Evolutionary conservation across 441 rosid genomes (phyloP).

Genomic region (Rhodomyrtus psidioides): DNA sequence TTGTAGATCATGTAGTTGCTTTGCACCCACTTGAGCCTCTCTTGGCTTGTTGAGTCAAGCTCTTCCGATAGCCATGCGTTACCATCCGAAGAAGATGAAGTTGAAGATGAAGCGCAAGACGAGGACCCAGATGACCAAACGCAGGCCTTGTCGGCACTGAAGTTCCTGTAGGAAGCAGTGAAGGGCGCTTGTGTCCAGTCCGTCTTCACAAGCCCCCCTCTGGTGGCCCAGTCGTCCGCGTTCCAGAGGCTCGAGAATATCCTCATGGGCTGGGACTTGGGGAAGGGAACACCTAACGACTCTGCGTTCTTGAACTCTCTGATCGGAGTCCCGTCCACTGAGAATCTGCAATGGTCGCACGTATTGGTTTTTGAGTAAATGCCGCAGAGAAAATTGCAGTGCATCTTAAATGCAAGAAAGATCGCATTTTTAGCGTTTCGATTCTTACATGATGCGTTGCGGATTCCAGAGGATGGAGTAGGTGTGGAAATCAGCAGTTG

Average conservation of each 20-base stretch:
- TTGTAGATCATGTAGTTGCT: background rate
- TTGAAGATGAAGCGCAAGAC: background rate
- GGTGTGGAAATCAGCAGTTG: background rate
- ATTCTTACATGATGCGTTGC: background rate
- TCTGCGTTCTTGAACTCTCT: background rate
- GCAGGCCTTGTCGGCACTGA: background rate
- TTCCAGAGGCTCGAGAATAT: background rate
- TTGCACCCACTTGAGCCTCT: background rate
- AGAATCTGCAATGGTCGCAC: background rate
- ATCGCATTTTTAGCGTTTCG: background rate
- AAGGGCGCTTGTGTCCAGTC: background rate
- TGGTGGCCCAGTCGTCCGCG: background rate
- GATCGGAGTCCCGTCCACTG: background rate
- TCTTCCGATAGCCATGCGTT: background rate
- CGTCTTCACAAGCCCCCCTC: background rate
- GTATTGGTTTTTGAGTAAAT: background rate
- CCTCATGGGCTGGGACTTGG: background rate
- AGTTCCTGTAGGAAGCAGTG: background rate
- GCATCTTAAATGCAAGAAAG: rapidly evolving
- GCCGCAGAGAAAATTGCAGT: background rate
- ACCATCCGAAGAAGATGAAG: background rate
- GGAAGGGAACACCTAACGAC: background rate
- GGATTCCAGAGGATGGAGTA: background rate
- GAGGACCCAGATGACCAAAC: background rate
- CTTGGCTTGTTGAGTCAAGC: background rate